These are phyloP conservation scores for Dactylis glomerata DNA, from an alignment of 176 grass and related monocot species.

Conservation along the genomic window DNA sequence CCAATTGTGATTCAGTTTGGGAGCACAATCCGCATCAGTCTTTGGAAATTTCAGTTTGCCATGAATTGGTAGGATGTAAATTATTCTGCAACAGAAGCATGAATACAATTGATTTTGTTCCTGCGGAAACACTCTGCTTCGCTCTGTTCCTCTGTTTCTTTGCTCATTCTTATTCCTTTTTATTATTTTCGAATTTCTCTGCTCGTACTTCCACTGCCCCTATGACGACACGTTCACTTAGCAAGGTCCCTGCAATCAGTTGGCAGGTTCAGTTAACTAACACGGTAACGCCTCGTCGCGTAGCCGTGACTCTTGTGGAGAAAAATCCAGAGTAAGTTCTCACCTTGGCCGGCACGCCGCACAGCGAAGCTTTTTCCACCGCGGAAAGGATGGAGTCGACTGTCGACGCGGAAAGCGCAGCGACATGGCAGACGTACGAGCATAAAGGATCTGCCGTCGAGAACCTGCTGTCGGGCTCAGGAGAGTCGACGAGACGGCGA, in stretches of 20 bases:
- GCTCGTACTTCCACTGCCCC: not conserved
- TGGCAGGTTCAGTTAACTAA: no score
- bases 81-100: not conserved
- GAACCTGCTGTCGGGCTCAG: no score
- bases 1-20: not conserved
- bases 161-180: not conserved
- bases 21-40: not conserved
- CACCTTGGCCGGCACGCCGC: not conserved
- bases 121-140: not conserved
- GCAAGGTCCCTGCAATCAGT: not conserved
- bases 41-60: not conserved
- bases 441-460: not conserved
- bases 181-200: not conserved
- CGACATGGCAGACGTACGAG: constrained; percentile 29
- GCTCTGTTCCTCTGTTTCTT: not conserved
- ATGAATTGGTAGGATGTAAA: not conserved
- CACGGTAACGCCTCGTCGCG: no score
- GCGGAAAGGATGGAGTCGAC: not conserved
- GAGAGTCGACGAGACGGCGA: no score
- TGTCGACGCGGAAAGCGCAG: constrained; percentile 29
- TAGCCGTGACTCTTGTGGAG: no score
- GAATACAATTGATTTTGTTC: constrained; percentile 3
- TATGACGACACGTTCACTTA: no score
- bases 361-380: constrained; percentile 13
- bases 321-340: not conserved